These are phyloP conservation scores for Metschnikowia sp. DNA, from an alignment of 805 yeast species.

Conservation along the genomic window DNA sequence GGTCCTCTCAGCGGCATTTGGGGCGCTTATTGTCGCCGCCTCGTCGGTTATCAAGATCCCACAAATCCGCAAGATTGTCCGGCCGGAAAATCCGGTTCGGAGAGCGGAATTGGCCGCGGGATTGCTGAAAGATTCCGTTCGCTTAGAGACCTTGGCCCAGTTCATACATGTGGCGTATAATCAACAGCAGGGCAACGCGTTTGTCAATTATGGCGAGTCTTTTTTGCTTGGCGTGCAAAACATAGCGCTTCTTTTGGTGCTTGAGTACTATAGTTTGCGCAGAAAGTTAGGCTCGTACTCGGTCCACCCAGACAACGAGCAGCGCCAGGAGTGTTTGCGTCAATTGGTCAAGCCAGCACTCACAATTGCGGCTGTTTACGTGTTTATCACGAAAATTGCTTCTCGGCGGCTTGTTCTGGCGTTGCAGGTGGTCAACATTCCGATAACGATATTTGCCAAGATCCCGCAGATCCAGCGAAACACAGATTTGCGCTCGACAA, in stretches of 20 bases:
- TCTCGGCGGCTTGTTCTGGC: constrained; percentile 27
- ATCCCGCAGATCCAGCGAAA: constrained; percentile 39
- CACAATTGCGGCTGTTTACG: constrained; percentile 23
- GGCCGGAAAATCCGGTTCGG: constrained; percentile 23
- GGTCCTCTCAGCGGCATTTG: constrained; percentile 30
- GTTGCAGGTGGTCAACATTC: constrained; percentile 37
- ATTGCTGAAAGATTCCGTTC: constrained; percentile 32
- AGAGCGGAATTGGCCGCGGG: constrained; percentile 35
- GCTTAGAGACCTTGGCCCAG: constrained; percentile 35
- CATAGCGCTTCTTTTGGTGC: constrained; percentile 31
- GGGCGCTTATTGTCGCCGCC: constrained; percentile 34
- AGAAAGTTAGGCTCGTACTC: constrained; percentile 16
- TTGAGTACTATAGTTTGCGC: constrained; percentile 32
- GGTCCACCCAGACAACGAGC: constrained; percentile 18
- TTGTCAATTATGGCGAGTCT: constrained; percentile 41
- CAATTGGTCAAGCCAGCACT: constrained; percentile 26
- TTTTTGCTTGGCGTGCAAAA: constrained; percentile 39
- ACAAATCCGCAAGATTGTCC: constrained; percentile 35
- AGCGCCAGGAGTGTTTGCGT: constrained; percentile 12
- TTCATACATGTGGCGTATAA: constrained; percentile 40
- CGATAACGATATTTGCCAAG: constrained; percentile 35
- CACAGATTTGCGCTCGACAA: constrained; percentile 31
- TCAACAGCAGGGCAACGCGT: constrained; percentile 30
- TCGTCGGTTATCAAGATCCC: constrained; percentile 40
- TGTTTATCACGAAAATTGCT: constrained; percentile 31